Conservation (phyloP, 768 basidiomycete genomes). For the Leccinum uliginosum region DNA sequence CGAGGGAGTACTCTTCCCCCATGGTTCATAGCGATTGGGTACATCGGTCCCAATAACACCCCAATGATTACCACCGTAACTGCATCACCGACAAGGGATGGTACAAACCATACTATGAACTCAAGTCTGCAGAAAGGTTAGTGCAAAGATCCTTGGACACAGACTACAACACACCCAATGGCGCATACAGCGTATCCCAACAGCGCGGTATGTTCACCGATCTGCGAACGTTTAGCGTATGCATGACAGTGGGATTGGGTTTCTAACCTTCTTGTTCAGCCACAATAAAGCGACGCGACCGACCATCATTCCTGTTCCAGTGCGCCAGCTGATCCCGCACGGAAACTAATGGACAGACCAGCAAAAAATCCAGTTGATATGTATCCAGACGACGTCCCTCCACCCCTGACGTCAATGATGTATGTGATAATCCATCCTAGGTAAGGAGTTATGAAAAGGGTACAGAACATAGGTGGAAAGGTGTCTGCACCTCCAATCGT, state of each 20-base stretch:
- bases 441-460: background rate
- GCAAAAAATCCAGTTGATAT: constrained; percentile 38
- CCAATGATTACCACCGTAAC: constrained; percentile 64
- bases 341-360: constrained; percentile 10
- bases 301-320: constrained; percentile 22
- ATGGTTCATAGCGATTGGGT: constrained; percentile 48
- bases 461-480: background rate
- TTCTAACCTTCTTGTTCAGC: constrained; percentile 25
- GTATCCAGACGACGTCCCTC: constrained; percentile 45
- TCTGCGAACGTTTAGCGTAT: constrained; percentile 9
- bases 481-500: constrained; percentile 39
- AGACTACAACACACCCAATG: constrained; percentile 18
- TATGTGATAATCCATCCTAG: constrained; percentile 69
- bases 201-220: constrained; percentile 30
- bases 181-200: constrained; percentile 28
- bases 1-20: constrained; percentile 32
- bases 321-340: background rate
- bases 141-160: background rate
- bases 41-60: constrained; percentile 70
- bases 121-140: constrained; percentile 43
- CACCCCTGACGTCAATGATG: constrained; percentile 38
- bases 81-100: constrained; percentile 59
- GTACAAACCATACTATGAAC: constrained; percentile 65
- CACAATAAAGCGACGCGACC: constrained; percentile 27
- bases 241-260: background rate